Percentiles rank a stretch among this genome's conserved stretches.
Conservation (phyloP, 768 basidiomycete genomes). For the Porphyrellus cyaneotinctus region DNA sequence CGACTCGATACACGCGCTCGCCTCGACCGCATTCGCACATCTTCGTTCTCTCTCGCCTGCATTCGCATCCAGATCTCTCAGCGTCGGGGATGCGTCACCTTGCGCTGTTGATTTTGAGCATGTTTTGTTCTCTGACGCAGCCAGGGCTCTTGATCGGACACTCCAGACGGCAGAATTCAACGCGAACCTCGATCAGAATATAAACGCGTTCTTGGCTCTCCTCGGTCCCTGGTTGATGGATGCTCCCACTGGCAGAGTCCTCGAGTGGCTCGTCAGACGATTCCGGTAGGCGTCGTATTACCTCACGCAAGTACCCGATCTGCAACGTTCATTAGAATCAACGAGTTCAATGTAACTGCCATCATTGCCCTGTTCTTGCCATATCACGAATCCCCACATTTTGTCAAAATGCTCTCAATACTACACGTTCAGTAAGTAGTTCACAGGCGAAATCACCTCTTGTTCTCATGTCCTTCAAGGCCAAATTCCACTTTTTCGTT, state of each 20-base stretch:
- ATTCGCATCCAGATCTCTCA: constrained; percentile 31
- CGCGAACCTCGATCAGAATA: constrained; percentile 53
- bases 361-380: constrained; percentile 83
- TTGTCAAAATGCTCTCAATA: constrained; percentile 89
- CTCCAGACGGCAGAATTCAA: constrained; percentile 61
- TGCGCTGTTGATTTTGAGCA: constrained; percentile 52
- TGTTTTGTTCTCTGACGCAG: constrained; percentile 73
- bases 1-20: constrained; percentile 80
- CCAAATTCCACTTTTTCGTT: constrained; percentile 62
- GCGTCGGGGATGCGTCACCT: constrained; percentile 16
- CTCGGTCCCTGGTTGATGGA: constrained; percentile 83
- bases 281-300: constrained; percentile 63
- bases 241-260: constrained; percentile 69
- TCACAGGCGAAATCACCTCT: not conserved
- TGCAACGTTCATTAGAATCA: constrained; percentile 50
- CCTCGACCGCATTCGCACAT: constrained; percentile 71
- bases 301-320: not conserved
- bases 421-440: constrained; percentile 63
- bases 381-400: constrained; percentile 93
- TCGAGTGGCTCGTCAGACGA: constrained; percentile 93
- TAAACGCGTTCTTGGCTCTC: constrained; percentile 61
- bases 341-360: constrained; percentile 87
- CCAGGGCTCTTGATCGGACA: constrained; percentile 75
- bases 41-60: constrained; percentile 58
- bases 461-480: constrained; percentile 33